Evolutionary conservation across 345 rosid genomes (phyloP), one percentile per base, ranked within the genome.

Genomic region (Reutealis trisperma): DNA sequence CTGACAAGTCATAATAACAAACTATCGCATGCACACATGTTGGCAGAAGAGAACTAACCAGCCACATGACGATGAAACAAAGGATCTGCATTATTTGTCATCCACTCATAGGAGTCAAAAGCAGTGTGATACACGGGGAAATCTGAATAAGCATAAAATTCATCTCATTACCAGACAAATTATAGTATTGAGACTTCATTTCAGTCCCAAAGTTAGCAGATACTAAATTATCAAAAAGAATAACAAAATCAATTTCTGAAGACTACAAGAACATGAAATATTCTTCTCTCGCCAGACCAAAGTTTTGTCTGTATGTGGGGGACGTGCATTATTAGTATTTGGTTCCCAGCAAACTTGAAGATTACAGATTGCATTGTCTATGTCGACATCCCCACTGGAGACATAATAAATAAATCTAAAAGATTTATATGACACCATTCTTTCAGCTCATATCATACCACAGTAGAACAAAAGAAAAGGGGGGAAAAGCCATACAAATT

Each of bases 81-180:
- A 16, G 98, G 98, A 84, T 96, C 98, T 1, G 87, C 97, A 1
- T 88, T 44, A 79, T 79, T 86, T 73, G 82, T 80, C 88, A 96
- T 85, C 99, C 97, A 96, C 66, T 88, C 89, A 64, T 88, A 96
- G 65, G 93, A 85, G 85, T 96, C 99, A 74, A 88, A 91, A 32
- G 94, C 98, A 8, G 98, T 96, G 86, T 96, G 99, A 74, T 96
- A 93, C 65, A 91, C 97, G 21, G 99, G 96, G 82, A 87, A 96
- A 84, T 93, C 98, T 96, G 90, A 77, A 59, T 16, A 72, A 1
- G 63, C 9, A 30, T 47, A 44, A 32, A 44, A 80, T 22, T 58
- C 37, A 37, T 30, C 55, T 49, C 11, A 63, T 75, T 13, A 80
- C 49, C 44, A 72, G 45, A 57, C n/a, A 18, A n/a, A 44, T 24